Base-by-base conservation (phyloP, 805 yeast genomes). In the Kregervanrija fluxuum region DNA sequence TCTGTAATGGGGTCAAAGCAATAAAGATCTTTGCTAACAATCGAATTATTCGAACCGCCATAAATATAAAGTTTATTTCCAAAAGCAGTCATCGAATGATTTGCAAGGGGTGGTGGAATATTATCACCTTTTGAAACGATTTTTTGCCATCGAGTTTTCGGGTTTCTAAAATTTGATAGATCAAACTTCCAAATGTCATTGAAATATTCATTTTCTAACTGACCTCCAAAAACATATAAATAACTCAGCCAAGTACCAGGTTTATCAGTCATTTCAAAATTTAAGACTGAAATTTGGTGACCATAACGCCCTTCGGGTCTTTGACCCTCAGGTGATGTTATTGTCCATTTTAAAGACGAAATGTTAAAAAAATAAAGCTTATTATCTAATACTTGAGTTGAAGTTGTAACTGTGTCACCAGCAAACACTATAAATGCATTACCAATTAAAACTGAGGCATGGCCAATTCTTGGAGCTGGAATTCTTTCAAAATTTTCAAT, bases 381-480 rank as follows among this genome's bases (percentile, higher is more conserved):
- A 65, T 91, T 90, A 65, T 93, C 99, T 52, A 95, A 81, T 45
- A 77, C 79, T 5, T 88, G 88, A 41, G 73, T 73, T 40, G 75
- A 75, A 57, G 84, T 88, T 33, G 89, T 82, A 35, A 81, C 85
- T 1, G 98, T 93, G 61, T 93, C 99, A 56, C 99, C 99, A 33
- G 98, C 99, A 65, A 87, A 91, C 11, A 93, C 79, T 38, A 93
- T 89, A 57, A 83, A 93, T 1, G 98, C 98, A 59, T 90, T 91
- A 11, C 98, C 99, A 48, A 95, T 82, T 32, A 91, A 71, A 9
- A 90, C 85, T 1, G 95, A 75, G 5, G 96, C 87, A 65, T 93
- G 99, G 3, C 98, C 98, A 6, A 91, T 96, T 55, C 99, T 80
- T 32, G 98, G 96, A 14, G 96, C 91, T 2, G 97, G 96, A 13